A percentile compares a stretch with the other conserved stretches of the same genome.
Evolutionary conservation across 108 stramenopile species (phyloP).

Genomic region (Aurantiochytrium sp.): DNA sequence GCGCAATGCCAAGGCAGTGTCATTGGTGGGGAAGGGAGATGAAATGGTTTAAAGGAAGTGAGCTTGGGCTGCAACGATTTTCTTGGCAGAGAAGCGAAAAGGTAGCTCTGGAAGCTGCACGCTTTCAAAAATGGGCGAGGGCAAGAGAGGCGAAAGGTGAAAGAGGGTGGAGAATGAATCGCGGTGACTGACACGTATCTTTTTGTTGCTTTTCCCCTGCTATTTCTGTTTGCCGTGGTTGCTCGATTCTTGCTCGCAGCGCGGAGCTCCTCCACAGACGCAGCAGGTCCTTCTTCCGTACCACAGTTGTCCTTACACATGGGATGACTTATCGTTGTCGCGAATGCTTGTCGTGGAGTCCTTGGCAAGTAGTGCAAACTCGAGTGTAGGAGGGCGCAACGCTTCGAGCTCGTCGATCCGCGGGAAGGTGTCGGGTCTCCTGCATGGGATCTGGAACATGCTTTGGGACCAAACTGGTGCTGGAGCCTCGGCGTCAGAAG

Average conservation of each 20-base stretch:
- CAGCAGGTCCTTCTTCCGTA: constrained; percentile 3
- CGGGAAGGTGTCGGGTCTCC: not conserved
- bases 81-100: no score
- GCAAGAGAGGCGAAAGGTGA: no score
- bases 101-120: no score
- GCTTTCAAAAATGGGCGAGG: no score
- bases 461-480: not conserved
- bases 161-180: no score
- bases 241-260: not conserved
- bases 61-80: no score
- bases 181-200: no score
- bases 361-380: not conserved
- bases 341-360: constrained; percentile 14
- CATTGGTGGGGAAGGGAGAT: no score
- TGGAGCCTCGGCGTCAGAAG: not conserved
- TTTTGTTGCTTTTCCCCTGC: no score
- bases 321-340: not conserved
- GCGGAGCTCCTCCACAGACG: not conserved
- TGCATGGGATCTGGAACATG: not conserved
- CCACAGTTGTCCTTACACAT: constrained; percentile 3
- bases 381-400: not conserved
- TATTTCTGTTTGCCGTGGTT: no score
- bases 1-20: no score
- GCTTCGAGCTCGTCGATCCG: not conserved
- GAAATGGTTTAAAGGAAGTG: no score